Conservation (phyloP, 116 monocot genomes). For the Trichopus zeylanicus region DNA sequence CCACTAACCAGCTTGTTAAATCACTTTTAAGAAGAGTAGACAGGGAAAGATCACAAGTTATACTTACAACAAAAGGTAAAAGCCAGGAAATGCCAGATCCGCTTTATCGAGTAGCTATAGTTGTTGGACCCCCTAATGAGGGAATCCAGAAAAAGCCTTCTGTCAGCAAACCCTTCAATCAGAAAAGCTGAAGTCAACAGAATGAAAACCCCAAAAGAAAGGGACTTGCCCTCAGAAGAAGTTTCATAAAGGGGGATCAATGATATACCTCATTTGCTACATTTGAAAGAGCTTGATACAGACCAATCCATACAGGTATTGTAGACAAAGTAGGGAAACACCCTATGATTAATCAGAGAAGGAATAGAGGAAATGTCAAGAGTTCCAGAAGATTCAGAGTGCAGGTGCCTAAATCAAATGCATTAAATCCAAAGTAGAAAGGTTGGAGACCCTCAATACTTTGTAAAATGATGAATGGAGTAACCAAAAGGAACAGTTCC, state of each 20-base stretch:
- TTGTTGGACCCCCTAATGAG: constrained; percentile 86
- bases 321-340: constrained; percentile 95
- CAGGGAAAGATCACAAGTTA: neutral
- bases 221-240: too few species aligned
- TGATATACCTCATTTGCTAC: constrained; percentile 87
- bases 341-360: constrained; percentile 29
- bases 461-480: too few species aligned
- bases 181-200: constrained; percentile 9
- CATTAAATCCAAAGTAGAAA: too few species aligned
- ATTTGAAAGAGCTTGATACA: constrained; percentile 99
- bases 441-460: too few species aligned
- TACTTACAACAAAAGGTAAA: constrained; percentile 80
- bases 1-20: too few species aligned
- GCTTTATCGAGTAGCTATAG: constrained; percentile 93
- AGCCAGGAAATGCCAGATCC: constrained; percentile 98
- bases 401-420: neutral
- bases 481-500: neutral
- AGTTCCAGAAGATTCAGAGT: neutral
- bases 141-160: constrained; percentile 99
- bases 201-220: too few species aligned
- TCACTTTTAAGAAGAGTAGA: neutral
- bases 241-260: neutral
- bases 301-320: constrained; percentile 96
- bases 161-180: constrained; percentile 74
- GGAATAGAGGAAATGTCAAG: neutral